Conservation (phyloP, 148 eudicot genomes). For the Vaccinium darrowii region DNA sequence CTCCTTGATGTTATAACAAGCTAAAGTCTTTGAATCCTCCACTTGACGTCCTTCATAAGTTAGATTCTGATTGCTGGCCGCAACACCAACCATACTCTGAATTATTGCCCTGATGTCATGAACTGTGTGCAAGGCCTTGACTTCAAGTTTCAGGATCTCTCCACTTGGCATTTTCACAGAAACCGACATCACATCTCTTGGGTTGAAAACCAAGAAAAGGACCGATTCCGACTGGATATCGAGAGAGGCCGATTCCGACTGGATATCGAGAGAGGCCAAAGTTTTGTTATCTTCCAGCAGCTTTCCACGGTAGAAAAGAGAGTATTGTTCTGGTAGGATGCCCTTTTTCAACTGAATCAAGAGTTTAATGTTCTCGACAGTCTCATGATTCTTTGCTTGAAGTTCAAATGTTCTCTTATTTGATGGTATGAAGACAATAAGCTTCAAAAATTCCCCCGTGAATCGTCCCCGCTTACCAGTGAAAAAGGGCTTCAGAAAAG, state of each 20-base stretch:
- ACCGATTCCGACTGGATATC: conserved; percentile 5
- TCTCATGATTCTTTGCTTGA: conserved; percentile 15
- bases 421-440: conserved; percentile 24
- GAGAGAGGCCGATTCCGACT: conserved; percentile 8
- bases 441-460: no score
- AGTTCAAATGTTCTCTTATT: not conserved
- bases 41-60: conserved; percentile 1
- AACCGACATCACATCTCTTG: conserved; percentile 24
- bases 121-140: conserved; percentile 25
- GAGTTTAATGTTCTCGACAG: conserved; percentile 18
- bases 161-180: conserved; percentile 19
- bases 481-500: conserved; percentile 24
- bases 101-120: conserved; percentile 23
- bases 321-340: not conserved
- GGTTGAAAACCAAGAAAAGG: conserved; percentile 28
- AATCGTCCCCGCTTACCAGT: not conserved
- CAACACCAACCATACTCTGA: conserved; percentile 19
- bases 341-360: conserved; percentile 18
- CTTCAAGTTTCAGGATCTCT: conserved; percentile 21
- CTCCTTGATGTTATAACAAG: conserved; percentile 15
- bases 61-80: not conserved
- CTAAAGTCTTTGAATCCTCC: conserved; percentile 22
- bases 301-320: conserved; percentile 28
- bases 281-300: conserved; percentile 19
- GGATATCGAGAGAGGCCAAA: conserved; percentile 21